A percentile compares a stretch with the other conserved stretches of the same genome.
Evolutionary conservation across 2,329 filamentous ascomycete species (phyloP).

Genomic region (Fusarium sp.): DNA sequence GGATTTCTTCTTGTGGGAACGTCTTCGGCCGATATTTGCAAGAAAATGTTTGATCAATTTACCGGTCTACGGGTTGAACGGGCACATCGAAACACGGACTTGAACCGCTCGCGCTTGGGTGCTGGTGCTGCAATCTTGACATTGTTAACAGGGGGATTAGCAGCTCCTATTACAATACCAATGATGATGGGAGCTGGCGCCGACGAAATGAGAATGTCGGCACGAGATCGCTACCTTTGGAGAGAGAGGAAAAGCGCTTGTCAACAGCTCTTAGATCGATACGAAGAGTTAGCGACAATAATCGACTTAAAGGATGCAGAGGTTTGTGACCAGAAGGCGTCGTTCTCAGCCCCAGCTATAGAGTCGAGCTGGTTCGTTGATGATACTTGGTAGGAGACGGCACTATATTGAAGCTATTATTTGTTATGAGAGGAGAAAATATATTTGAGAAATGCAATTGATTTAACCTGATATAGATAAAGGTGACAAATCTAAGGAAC

Average conservation of each 20-base stretch:
- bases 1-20: slow-evolving; percentile 3
- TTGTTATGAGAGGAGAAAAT: too few relatives aligned
- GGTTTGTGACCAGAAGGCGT: neutral
- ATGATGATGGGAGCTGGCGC: slow-evolving; percentile 21
- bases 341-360: neutral
- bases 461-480: too few relatives aligned
- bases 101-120: neutral
- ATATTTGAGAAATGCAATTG: too few relatives aligned
- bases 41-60: slow-evolving; percentile 15
- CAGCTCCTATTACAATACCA: slow-evolving; percentile 13
- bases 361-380: slow-evolving; percentile 16
- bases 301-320: neutral
- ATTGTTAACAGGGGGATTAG: neutral
- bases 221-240: slow-evolving; percentile 1
- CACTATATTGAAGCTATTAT: too few relatives aligned
- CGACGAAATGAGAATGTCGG: slow-evolving; percentile 5
- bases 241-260: neutral
- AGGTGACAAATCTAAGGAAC: too few relatives aligned
- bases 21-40: neutral
- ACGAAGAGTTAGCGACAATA: neutral
- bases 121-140: slow-evolving; percentile 19
- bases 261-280: neutral
- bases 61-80: neutral
- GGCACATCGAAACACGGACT: slow-evolving; percentile 3
- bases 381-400: slow-evolving; percentile 4